phyloP scores from a whole-genome alignment of 2,329 filamentous ascomycete species.

The Coniochaeta sp. region DNA sequence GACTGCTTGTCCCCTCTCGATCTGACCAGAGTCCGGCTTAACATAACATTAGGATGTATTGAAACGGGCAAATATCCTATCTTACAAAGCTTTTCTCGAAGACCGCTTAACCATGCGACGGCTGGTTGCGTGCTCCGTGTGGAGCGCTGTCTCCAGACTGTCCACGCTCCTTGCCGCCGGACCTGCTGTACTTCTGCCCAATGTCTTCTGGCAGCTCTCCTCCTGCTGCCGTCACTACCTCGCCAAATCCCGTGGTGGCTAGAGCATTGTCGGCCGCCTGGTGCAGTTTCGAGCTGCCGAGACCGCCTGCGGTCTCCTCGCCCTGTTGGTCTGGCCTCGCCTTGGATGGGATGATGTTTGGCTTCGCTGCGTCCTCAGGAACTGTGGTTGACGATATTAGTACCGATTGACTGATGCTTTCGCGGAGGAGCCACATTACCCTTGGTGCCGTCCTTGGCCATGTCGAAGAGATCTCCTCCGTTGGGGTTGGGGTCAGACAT shows the following conservation, averaged over 20 bases:
- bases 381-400: slow-evolving; percentile 4
- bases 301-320: slow-evolving; percentile 3
- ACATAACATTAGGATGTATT: not conserved
- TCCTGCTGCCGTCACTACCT: slow-evolving; percentile 9
- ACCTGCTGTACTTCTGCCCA: slow-evolving; percentile 10
- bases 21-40: not conserved
- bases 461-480: slow-evolving; percentile 14
- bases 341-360: slow-evolving; percentile 10
- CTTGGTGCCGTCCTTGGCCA: slow-evolving; percentile 16
- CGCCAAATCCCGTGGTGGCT: slow-evolving; percentile 5
- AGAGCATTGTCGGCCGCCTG: slow-evolving; percentile 6
- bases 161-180: slow-evolving; percentile 10
- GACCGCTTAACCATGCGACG: not conserved
- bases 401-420: not conserved
- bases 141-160: slow-evolving; percentile 16
- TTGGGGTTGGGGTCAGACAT: slow-evolving; percentile 7
- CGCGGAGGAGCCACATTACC: slow-evolving; percentile 2
- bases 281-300: slow-evolving; percentile 3
- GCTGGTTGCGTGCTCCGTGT: slow-evolving; percentile 7
- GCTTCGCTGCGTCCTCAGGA: slow-evolving; percentile 12
- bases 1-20: not conserved
- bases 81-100: no score
- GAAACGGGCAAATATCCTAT: not conserved
- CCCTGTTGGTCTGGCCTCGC: slow-evolving; percentile 2
- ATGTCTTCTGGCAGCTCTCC: slow-evolving; percentile 12